A percentile compares a stretch with the other conserved stretches of the same genome.
These are phyloP conservation scores for Russula sp. DNA, from an alignment of 768 basidiomycete species.

Conservation along the genomic window DNA sequence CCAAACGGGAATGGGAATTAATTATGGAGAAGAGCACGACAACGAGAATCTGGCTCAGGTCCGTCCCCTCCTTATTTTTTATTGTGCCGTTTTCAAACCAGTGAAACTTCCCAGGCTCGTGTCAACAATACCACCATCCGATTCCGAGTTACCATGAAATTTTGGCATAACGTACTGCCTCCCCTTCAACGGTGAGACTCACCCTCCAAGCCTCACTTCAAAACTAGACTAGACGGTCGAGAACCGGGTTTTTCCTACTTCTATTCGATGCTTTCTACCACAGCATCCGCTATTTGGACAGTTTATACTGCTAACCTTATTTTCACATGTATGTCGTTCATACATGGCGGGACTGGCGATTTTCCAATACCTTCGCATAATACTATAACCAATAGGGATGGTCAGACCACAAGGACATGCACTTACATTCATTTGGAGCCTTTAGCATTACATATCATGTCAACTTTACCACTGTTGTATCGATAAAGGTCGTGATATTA, in stretches of 20 bases:
- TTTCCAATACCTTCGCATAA: background rate
- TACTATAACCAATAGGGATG: background rate
- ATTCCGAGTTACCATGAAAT: background rate
- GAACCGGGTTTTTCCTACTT: background rate
- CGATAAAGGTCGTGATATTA: constrained; percentile 20
- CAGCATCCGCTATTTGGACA: background rate
- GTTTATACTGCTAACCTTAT: background rate
- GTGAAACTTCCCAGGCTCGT: constrained; percentile 3
- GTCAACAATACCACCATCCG: background rate
- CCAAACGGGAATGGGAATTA: constrained; percentile 44
- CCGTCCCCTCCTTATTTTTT: constrained; percentile 21
- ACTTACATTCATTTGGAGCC: background rate
- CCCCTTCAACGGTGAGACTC: background rate
- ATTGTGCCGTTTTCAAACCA: background rate
- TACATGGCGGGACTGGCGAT: background rate
- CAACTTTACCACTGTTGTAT: constrained; percentile 11
- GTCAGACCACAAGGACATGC: background rate
- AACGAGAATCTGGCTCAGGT: constrained; percentile 63
- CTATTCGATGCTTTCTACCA: background rate
- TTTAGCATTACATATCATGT: constrained; percentile 5
- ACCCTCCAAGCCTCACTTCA: background rate
- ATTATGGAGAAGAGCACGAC: constrained; percentile 55
- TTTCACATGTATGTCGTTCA: background rate
- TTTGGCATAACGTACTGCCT: background rate
- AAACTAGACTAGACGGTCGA: too few relatives aligned